Evolutionary conservation across 306 rosid species (phyloP).

Genomic region (Castanospermum australe): DNA sequence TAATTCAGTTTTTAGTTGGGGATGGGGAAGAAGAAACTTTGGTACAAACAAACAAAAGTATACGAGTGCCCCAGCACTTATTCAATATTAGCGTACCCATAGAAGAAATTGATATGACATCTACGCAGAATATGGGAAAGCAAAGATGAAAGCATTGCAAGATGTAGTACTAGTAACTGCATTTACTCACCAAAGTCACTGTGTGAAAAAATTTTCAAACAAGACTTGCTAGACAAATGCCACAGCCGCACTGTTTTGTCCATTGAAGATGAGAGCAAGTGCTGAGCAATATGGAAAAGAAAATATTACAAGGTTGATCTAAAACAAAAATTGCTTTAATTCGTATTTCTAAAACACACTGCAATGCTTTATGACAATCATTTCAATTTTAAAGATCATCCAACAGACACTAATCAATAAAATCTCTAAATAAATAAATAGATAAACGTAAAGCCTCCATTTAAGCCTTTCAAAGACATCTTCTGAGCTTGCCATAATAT

Average conservation of each 20-base stretch:
- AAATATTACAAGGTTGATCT: conserved; percentile 25
- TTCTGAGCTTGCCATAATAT: conserved; percentile 13
- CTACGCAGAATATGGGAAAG: conserved; percentile 9
- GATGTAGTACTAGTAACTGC: conserved; percentile 3
- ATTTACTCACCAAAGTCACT: conserved; percentile 87
- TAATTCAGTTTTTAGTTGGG: neutral
- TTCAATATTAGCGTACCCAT: neutral
- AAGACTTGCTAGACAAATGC: conserved; percentile 81
- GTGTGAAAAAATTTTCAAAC: conserved; percentile 85
- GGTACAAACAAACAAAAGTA: neutral
- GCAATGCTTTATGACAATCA: conserved; percentile 4
- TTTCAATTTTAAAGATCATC: conserved; percentile 2
- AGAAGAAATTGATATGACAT: conserved; percentile 15
- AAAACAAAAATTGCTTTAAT: neutral
- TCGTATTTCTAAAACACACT: conserved; percentile 11
- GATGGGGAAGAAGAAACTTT: conserved; percentile 1
- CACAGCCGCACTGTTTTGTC: conserved; percentile 99
- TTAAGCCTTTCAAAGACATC: neutral
- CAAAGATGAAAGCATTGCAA: conserved; percentile 13
- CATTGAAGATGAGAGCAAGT: conserved; percentile 98
- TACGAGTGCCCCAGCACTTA: neutral
- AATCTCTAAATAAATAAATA: neutral
- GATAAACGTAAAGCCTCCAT: neutral
- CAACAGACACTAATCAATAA: conserved; percentile 17
- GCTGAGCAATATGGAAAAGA: conserved; percentile 49